Evolutionary conservation across 2,329 filamentous ascomycete genomes (phyloP), one percentile per base, ranked within the genome.

Genomic region (Colletotrichum destructivum): DNA sequence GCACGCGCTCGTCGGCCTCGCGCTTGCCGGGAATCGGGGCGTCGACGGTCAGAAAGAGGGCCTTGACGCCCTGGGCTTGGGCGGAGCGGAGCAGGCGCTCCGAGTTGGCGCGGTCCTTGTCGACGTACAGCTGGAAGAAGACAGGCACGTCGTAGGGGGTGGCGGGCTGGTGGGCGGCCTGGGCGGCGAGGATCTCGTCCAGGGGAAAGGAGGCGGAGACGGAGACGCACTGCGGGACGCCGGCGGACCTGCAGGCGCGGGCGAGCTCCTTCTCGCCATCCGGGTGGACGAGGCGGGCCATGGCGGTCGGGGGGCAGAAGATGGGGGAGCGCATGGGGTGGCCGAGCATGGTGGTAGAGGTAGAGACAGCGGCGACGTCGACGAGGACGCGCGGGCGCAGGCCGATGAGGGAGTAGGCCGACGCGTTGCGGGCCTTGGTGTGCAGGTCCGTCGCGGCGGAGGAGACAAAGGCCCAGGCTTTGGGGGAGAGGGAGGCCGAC

Each of bases 391-490:
- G 84, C 0, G 90, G 90, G 0, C 91, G 87, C 6, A 93, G 85
- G 78, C 84, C 85, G 73, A 92, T 90, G 35, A 85, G 80, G 51
- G 84, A 81, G 75, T 90, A 91, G 72, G 85, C 82, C 0, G 84
- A 82, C 31, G 82, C 84, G 78, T 93, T 93, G 61, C 86, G 84
- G 61, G 73, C 75, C 59, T 90, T 88, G 47, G 91, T 89, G 75
- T 86, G 86, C n/a, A 84, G 79, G 76, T 87, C 91, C 7, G 90
- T 92, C 13, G 91, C 88, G 2, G 90, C 91, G 11, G 89, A 91
- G 23, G 89, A 91, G 77, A 91, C 88, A 76, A 92, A 93, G 0
- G 91, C 91, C 89, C 89, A 92, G n/a, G 90, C 88, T 76, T 93
- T 93, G 26, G 87, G 85, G 11, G 85, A 84, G 59, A 91, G 84